phyloP scores from a whole-genome alignment of 495 filamentous ascomycete genomes.

The Xylaria curta region DNA sequence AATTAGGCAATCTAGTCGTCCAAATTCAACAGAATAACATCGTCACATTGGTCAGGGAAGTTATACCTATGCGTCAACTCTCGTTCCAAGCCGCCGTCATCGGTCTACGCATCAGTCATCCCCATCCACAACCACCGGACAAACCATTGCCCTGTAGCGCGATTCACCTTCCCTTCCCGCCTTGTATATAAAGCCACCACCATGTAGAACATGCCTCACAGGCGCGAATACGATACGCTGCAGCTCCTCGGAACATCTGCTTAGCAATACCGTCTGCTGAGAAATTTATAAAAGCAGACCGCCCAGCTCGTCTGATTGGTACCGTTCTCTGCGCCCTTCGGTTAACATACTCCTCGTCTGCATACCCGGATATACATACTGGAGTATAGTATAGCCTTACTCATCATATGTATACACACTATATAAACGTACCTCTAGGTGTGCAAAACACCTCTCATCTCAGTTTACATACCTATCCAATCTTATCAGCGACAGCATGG shows the following conservation, averaged over 20 bases:
- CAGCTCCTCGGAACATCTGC: neutral
- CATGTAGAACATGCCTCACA: neutral
- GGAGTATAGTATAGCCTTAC: neutral
- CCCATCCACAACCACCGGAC: neutral
- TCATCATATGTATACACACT: neutral
- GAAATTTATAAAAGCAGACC: neutral
- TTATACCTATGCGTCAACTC: neutral
- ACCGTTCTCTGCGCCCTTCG: constrained; percentile 4
- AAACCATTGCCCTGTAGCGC: neutral
- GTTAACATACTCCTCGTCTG: neutral
- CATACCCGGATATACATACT: neutral
- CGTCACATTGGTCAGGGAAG: neutral
- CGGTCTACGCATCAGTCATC: constrained; percentile 13
- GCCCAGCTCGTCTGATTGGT: neutral
- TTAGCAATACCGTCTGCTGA: constrained; percentile 4
- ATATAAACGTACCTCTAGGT: neutral
- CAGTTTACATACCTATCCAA: neutral
- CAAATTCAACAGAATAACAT: neutral
- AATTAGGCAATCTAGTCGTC: neutral
- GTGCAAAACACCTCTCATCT: neutral
- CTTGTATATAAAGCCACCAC: no score
- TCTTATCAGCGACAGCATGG: constrained; percentile 20
- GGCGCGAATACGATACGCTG: neutral
- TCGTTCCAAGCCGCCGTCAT: constrained; percentile 7
- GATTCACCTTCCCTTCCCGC: neutral